Base-by-base conservation (phyloP, 164 flowering plant genomes). In the Aristolochia contorta region DNA sequence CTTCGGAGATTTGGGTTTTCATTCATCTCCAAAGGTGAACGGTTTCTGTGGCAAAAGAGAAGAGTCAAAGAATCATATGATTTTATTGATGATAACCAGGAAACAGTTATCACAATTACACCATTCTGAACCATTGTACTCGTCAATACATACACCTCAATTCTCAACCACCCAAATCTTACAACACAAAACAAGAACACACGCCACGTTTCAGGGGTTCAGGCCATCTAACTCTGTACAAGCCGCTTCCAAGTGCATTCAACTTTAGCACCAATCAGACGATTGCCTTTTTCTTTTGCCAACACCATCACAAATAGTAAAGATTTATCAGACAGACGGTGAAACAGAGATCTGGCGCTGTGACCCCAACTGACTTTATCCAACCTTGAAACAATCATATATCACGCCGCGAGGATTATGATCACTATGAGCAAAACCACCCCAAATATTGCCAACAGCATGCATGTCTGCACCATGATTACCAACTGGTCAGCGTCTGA, bases 391-490 rank as follows among this genome's bases (percentile, higher is more conserved):
- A 12, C 16, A 61, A 32, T 27, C 30, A 2, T 15, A 2, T 15
- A 21, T 77, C 71, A 88, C 18, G 82, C 86, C n/a, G 77, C 89
- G 24, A 89, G 75, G 60, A 86, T 80, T 65, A 86, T 65, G 57
- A 91, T 70, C 67, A 86, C 81, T 46, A 86, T 86, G 59, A 86
- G 87, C 52, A 91, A 82, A 43, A 85, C 77, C n/a, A 91, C 82
- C 59, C 94, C 97, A 51, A 89, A 80, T 45, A 89, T 91, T 80
- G 89, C 85, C 81, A 89, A 61, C 12, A 91, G 83, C 87, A 89
- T 73, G 76, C 95, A 91, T 4, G 82, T 33, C 96, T 89, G 88
- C 86, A 79, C 30, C 27, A 53, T 23, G 15, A 27, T n/a, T 13
- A 53, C 27, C 56, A 15, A 23, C 43, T 22, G 16, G 16, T 22